Base-by-base conservation (phyloP, 169 alveolate genomes). In the Neospora caninum region DNA sequence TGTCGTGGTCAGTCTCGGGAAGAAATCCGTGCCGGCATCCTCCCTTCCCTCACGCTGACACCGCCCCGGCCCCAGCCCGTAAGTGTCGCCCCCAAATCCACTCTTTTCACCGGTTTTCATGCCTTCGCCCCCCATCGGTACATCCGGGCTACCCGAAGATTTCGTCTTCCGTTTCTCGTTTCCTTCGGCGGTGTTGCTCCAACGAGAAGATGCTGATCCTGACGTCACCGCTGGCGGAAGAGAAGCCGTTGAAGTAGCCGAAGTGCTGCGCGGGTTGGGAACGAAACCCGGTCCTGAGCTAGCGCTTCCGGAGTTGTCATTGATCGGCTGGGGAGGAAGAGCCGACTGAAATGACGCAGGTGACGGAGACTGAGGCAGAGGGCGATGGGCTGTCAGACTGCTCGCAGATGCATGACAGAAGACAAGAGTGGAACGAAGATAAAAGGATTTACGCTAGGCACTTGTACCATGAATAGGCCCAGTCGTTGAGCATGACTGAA, bases 1-100 rank as follows among this genome's bases (percentile, higher is more conserved):
- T 41, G 95, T 92, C 39, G 95, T 92, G 64, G 80, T 84, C 70
- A 92, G 64, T 4, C 38, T 41, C 69, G 67, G 27, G 29, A 13
- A 1, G 84, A 20, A 18, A 18, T 6, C 43, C 20, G 27, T 73
- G 84, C 2, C 4, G 84, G 25, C 84, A n/a, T 64, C 73, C 22
- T 64, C 73, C 73, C 20, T 64, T 64, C n/a, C n/a, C 31, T 64
- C 73, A 16, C n/a, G 34, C 73, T 9, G 73, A 1, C 4, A 1
- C 31, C 73, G 34, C 31, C 34, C 73, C 20, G 73, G 7, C 4
- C 4, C 34, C 2, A 20, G 13, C 42, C 27, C 2, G 43, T 18
- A 31, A 13, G 27, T 73, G 43, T 34, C 39, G 1, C n/a, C n/a
- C 39, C 80, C 38, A 69, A n/a, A 25, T 69, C 80, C 41, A 6